Percentiles rank a stretch among this genome's conserved stretches.
phyloP scores from a whole-genome alignment of 139 green algal genomes.

The Pseudopediastrum boryanum region DNA sequence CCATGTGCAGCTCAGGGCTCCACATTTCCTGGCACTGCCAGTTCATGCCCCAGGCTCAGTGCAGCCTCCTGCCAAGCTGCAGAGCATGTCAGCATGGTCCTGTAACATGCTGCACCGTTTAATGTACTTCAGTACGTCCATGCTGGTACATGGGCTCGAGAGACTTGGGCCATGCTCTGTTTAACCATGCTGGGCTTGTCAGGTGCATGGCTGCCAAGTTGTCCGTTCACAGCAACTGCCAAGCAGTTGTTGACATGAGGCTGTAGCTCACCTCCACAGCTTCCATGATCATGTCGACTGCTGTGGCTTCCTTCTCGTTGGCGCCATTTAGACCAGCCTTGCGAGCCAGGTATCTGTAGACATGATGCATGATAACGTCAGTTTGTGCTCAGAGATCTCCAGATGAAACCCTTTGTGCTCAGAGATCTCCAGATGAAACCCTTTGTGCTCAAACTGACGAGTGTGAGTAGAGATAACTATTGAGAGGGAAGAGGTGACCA shows the following conservation, averaged over 20 bases:
- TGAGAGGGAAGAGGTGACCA: not conserved
- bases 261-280: slow-evolving; percentile 27
- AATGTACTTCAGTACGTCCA: not conserved
- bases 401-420: not conserved
- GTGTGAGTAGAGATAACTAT: not conserved
- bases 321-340: slow-evolving; percentile 55
- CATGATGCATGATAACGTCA: not conserved
- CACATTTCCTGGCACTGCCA: not conserved
- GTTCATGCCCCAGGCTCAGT: not conserved
- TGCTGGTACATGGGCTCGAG: not conserved
- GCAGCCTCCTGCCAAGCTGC: not conserved
- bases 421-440: not conserved
- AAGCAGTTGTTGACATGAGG: not conserved
- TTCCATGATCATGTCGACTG: slow-evolving; percentile 56
- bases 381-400: not conserved
- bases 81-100: not conserved
- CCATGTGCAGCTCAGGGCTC: not conserved
- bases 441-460: not conserved
- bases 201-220: not conserved
- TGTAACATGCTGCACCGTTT: not conserved
- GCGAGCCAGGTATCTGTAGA: slow-evolving; percentile 26
- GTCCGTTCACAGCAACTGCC: not conserved
- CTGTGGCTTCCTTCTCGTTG: slow-evolving; percentile 35
- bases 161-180: not conserved
- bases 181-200: not conserved